Evolutionary conservation across 2,329 filamentous ascomycete species (phyloP).

Genomic region (Dactylellina parvicollis): DNA sequence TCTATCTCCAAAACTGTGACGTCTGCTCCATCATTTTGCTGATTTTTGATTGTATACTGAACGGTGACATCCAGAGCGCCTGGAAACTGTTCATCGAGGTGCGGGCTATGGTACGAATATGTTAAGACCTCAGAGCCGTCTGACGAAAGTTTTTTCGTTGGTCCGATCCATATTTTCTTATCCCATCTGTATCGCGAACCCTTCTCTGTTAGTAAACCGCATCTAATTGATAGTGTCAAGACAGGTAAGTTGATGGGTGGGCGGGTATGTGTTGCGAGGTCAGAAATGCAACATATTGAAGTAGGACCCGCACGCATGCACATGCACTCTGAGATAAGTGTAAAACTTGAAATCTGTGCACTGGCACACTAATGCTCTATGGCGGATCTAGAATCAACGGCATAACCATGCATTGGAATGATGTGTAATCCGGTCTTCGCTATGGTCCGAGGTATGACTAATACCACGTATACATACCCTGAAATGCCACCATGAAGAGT

Average conservation of each 20-base stretch:
- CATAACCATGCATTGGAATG: neutral
- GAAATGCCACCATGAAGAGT: slow-evolving; percentile 72
- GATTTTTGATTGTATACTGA: slow-evolving; percentile 79
- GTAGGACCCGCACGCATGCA: neutral
- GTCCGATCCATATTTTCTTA: slow-evolving; percentile 39
- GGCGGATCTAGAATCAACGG: slow-evolving; percentile 8
- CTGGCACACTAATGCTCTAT: neutral
- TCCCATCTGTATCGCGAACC: slow-evolving; percentile 27
- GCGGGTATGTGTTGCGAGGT: slow-evolving; percentile 27
- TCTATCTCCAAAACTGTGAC: slow-evolving; percentile 82
- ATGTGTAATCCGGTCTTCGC: slow-evolving; percentile 8
- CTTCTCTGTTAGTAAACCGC: slow-evolving; percentile 16
- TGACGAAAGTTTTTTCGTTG: slow-evolving; percentile 57
- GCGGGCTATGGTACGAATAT: slow-evolving; percentile 66
- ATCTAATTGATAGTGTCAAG: slow-evolving; percentile 9
- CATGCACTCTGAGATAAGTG: neutral
- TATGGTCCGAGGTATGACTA: slow-evolving; percentile 12
- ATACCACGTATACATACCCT: slow-evolving; percentile 63
- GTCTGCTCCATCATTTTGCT: slow-evolving; percentile 70
- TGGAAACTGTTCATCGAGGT: slow-evolving; percentile 90
- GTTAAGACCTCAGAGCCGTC: slow-evolving; percentile 56
- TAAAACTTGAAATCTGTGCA: neutral
- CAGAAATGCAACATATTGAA: slow-evolving; percentile 41
- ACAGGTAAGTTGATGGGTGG: too few relatives aligned
- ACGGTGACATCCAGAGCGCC: slow-evolving; percentile 82